Evolutionary conservation across 345 rosid genomes (phyloP).

Genomic region (Gossypium stocksii): DNA sequence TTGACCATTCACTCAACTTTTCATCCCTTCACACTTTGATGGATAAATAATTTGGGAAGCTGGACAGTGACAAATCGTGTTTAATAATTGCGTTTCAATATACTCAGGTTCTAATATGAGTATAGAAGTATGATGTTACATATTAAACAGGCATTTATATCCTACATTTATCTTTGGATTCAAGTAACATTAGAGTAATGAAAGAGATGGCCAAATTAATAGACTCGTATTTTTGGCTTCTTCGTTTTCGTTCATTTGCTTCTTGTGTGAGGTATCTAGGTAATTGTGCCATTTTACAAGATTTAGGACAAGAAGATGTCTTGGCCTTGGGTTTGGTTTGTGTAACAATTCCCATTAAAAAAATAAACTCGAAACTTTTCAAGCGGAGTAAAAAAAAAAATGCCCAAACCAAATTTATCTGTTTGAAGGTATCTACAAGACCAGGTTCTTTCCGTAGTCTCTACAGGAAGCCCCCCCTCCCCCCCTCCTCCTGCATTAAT

Average conservation of each 20-base stretch:
- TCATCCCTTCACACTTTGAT: background rate
- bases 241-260: background rate
- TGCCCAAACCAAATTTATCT: conserved; percentile 5
- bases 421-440: conserved; percentile 10
- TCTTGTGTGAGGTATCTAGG: conserved; percentile 6
- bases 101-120: no score
- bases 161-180: no score
- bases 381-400: conserved; percentile 6
- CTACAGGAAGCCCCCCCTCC: background rate
- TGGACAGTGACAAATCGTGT: no score
- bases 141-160: no score
- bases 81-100: no score
- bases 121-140: no score
- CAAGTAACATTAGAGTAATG: no score
- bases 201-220: background rate
- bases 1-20: conserved; percentile 11
- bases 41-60: no score
- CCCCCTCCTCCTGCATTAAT: background rate
- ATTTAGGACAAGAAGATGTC: conserved; percentile 8
- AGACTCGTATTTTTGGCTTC: background rate
- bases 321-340: background rate
- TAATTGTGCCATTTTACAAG: conserved; percentile 9
- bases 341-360: background rate
- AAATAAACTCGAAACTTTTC: background rate
- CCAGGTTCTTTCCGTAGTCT: conserved; percentile 14